Conservation (phyloP, 108 stramenopile genomes). For the Aurantiochytrium sp. region DNA sequence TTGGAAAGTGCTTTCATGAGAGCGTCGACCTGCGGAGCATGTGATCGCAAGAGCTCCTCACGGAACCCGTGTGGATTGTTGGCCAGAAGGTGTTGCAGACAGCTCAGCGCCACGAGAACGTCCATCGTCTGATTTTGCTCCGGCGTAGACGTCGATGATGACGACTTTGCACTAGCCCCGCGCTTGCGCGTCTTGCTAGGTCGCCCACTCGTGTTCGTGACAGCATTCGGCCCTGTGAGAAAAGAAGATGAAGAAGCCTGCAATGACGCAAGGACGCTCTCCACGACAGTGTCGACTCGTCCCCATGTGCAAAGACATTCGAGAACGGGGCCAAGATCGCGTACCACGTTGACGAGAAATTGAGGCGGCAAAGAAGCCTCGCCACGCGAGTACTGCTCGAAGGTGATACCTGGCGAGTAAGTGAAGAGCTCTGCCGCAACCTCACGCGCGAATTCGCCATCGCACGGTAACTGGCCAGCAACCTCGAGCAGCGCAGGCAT, state of each 20-base stretch:
- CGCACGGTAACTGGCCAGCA: neutral
- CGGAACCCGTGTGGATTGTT: neutral
- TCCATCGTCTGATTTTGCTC: neutral
- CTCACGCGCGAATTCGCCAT: neutral
- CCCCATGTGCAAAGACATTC: neutral
- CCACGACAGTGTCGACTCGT: neutral
- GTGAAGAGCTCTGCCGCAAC: neutral
- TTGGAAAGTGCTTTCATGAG: neutral
- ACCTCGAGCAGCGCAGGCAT: neutral
- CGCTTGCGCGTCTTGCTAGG: neutral
- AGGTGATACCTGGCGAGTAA: neutral
- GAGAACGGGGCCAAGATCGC: neutral
- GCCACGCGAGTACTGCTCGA: neutral
- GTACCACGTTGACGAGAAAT: neutral
- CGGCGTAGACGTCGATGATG: neutral
- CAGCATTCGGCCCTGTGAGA: no score
- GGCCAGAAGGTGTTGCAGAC: neutral
- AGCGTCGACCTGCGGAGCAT: neutral
- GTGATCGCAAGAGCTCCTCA: neutral
- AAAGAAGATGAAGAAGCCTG: neutral
- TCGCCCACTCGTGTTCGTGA: neutral
- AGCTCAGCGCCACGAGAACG: neutral
- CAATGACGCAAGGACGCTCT: neutral
- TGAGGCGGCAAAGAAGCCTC: neutral
- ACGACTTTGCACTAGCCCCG: neutral